Conservation (phyloP, 1,284 basidiomycete genomes). For the Ustilago curta region DNA sequence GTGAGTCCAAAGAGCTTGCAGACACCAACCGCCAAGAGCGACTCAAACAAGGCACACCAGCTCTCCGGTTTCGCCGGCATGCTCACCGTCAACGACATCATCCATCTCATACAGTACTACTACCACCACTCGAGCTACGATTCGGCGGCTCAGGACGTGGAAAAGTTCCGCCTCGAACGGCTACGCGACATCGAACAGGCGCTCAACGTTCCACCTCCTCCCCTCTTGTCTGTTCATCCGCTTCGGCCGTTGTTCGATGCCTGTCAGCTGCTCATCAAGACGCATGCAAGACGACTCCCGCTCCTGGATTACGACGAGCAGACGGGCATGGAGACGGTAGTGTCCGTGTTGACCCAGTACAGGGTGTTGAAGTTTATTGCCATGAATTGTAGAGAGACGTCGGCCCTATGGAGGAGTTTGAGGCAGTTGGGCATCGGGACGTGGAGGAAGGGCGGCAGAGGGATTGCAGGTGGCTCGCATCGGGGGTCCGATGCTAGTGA, state of each 20-base stretch:
- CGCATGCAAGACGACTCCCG: slow-evolving; percentile 92
- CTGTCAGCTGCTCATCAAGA: slow-evolving; percentile 89
- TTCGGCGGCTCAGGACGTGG: slow-evolving; percentile 88
- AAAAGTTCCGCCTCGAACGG: slow-evolving; percentile 86
- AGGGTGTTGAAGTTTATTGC: slow-evolving; percentile 97
- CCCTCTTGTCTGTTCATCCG: slow-evolving; percentile 89
- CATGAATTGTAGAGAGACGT: slow-evolving; percentile 77
- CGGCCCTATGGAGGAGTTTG: slow-evolving; percentile 76
- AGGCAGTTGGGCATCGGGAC: slow-evolving; percentile 92
- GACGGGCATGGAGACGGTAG: slow-evolving; percentile 93
- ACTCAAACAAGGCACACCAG: slow-evolving; percentile 28
- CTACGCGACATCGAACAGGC: slow-evolving; percentile 85
- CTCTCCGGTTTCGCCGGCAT: slow-evolving; percentile 67
- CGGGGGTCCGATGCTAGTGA: slow-evolving; percentile 42
- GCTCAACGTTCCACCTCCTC: slow-evolving; percentile 91
- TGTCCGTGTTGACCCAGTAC: slow-evolving; percentile 97
- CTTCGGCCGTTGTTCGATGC: slow-evolving; percentile 87
- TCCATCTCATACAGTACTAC: slow-evolving; percentile 68
- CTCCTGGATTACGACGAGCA: slow-evolving; percentile 92
- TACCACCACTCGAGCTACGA: slow-evolving; percentile 75
- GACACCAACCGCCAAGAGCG: slow-evolving; percentile 11
- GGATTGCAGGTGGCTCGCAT: slow-evolving; percentile 9
- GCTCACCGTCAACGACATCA: slow-evolving; percentile 69
- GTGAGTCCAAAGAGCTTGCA: slow-evolving; percentile 22
- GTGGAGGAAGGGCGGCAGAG: slow-evolving; percentile 75